Base-by-base conservation (phyloP, 805 yeast species). In the Wickerhamomyces ciferrii region DNA sequence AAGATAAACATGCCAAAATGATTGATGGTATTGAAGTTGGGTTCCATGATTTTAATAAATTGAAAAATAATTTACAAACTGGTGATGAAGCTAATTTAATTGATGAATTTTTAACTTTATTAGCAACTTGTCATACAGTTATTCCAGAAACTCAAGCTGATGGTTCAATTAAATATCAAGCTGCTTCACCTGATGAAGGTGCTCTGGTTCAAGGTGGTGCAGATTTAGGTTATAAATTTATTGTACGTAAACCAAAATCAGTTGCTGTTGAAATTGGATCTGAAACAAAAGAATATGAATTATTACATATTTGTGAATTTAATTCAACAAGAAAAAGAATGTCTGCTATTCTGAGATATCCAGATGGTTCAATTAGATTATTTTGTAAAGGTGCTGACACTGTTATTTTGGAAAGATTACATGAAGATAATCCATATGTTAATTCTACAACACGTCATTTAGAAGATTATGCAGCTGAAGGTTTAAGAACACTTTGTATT, bases 141-240 rank as follows among this genome's bases (percentile, higher is more conserved):
- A 94, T 94, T 51, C 99, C 99, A 0, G 99, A 94, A 63, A 70
- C 77, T 18, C 75, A 74, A 49, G 81, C 74, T 1, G 71, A 70
- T 47, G 87, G 86, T 0, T 55, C 74, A 2, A 83, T 94, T 52
- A 91, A 88, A 63, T 94, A 95, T 63, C 99, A 94, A 67, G 99
- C 99, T 1, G 97, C 99, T 0, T 91, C 98, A 0, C 99, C 99
- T 0, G 99, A 94, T 69, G 99, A 95, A 71, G 99, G 99, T 43
- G 99, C 99, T 0, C 73, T 94, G 50, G 99, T 94, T 2, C 90
- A 91, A 57, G 99, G 99, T 48, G 98, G 96, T 17, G 94, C 97
- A 0, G 74, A 72, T 58, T 69, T 92, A 41, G 98, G 97, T 0
- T 94, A 85, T 62, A 81, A 76, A 51, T 95, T 94, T 62, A 76